These are phyloP conservation scores for Penicillium sp. DNA, from an alignment of 2,329 filamentous ascomycete genomes.

Conservation along the genomic window DNA sequence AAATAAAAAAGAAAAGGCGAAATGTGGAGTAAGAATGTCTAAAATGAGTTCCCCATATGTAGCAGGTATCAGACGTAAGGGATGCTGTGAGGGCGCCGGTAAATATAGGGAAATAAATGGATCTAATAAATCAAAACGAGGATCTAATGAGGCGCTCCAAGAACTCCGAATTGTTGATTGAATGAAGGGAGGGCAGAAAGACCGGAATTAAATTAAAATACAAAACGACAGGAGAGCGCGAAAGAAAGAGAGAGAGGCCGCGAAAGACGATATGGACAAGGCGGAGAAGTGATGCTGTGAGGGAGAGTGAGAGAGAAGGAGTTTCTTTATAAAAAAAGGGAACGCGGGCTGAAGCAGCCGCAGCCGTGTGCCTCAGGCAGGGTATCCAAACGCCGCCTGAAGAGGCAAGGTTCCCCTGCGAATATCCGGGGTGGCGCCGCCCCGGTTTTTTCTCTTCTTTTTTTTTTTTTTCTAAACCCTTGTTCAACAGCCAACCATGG, in stretches of 20 bases:
- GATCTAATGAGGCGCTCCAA: slow-evolving; percentile 14
- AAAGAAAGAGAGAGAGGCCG: not conserved
- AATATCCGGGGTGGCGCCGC: slow-evolving; percentile 10
- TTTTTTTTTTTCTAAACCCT: not conserved
- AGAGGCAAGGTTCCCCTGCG: slow-evolving; percentile 5
- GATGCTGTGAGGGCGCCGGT: slow-evolving; percentile 13
- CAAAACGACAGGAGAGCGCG: not conserved
- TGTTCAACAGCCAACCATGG: not conserved
- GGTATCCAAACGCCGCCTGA: not conserved
- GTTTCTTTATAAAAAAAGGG: no score
- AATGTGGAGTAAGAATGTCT: slow-evolving; percentile 4
- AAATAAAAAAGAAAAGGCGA: slow-evolving; percentile 9
- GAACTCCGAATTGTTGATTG: slow-evolving; percentile 7
- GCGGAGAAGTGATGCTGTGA: not conserved
- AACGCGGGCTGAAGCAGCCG: not conserved
- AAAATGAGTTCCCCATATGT: not conserved
- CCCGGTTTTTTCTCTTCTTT: not conserved
- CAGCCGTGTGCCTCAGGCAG: not conserved
- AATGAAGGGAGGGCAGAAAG: slow-evolving; percentile 9
- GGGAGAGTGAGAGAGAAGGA: no score
- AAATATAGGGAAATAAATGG: slow-evolving; percentile 11
- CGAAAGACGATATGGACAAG: not conserved
- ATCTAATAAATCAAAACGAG: slow-evolving; percentile 16
- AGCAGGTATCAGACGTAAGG: slow-evolving; percentile 12
- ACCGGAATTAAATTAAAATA: not conserved